Base-by-base conservation (phyloP, 2,329 filamentous ascomycete species). In the Botrytis byssoidea region DNA sequence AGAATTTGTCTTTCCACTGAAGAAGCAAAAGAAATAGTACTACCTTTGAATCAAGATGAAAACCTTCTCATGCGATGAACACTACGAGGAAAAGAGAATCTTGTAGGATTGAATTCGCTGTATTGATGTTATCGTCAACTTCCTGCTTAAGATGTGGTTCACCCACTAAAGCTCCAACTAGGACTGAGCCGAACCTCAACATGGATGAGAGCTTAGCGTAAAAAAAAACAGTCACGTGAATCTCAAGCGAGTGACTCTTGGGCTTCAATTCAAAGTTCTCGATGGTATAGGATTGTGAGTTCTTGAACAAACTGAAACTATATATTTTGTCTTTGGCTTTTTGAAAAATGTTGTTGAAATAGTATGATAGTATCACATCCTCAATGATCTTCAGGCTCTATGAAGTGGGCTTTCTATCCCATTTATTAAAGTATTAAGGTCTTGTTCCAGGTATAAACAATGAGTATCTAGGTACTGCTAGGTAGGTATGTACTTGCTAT, bases 201-300 rank as follows among this genome's bases (percentile, higher is more conserved):
- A 71, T 71, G 70, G 70, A 71, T 71, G 68, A 71, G 60, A 71
- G 70, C 44, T 65, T 71, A 71, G 70, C 59, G 70, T 7, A 44
- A 65, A 57, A 40, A 71, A 35, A 32, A 4, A 6, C 7, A 40
- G 18, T 71, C 69, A 72, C 46, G 70, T 66, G 59, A 44, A 18
- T 4, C 25, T 8, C 64, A 71, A 71, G 59, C 69, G 59, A 71
- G 29, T 46, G 32, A 35, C 44, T 14, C 35, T 37, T 32, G 22
- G 10, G 29, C 44, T 37, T 25, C 44, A 25, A 35, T 66, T 55
- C 48, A 68, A 55, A 55, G 48, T n/a, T n/a, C 48, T 16, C 5
- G 48, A 51, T 9, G 7, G 44, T 20, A 20, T 25, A 4, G 3
- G 44, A 48, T 25, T 51, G 32, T 37, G 1, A 37, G 18, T 9